Evolutionary conservation across 108 stramenopile species (phyloP), one percentile per base, ranked within the genome.

Genomic region (Stephanodiscus minutulus): DNA sequence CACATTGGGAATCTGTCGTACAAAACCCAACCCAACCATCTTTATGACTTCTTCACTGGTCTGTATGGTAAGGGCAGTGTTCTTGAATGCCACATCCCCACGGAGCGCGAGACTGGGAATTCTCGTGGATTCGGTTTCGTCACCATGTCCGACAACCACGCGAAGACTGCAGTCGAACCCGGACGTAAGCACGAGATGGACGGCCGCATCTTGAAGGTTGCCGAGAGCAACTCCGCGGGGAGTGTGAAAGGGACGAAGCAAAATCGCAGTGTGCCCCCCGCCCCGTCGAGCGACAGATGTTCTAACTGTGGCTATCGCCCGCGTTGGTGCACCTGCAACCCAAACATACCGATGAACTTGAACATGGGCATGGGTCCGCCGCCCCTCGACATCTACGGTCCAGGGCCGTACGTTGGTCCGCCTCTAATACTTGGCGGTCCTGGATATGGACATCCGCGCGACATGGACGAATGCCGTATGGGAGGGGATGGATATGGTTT

Each of bases 101-200:
- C 89, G 1, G 93, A 94, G 66, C 83, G 91, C 21, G 85, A 91
- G 18, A 87, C 86, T 13, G 87, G 87, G 9, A 84, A 86, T 54
- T 94, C 93, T 8, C 77, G 93, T 10, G 93, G 93, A 6, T 94
- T 94, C 76, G 93, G 93, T 1, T 94, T 94, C 75, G 91, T 94
- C 17, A 92, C 93, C 10, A 76, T 94, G 68, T 87, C 91, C 6
- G 90, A 92, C 67, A 20, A 65, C 8, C 64, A 84, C 46, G 90
- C 91, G 33, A 64, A 74, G 17, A 68, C 85, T 47, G 83, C 87
- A 49, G 69, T 94, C 13, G 70, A 86, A 33, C 72, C 89, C 36
- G 84, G 81, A 12, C 61, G 72, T 33, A 86, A 88, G 49, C 87
- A 87, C 53, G 89, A 94, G 52, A 82, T 94, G 71, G 83, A 87